Conservation (phyloP, 2,329 filamentous ascomycete species). For the Nannizziopsis arthrosporioides region DNA sequence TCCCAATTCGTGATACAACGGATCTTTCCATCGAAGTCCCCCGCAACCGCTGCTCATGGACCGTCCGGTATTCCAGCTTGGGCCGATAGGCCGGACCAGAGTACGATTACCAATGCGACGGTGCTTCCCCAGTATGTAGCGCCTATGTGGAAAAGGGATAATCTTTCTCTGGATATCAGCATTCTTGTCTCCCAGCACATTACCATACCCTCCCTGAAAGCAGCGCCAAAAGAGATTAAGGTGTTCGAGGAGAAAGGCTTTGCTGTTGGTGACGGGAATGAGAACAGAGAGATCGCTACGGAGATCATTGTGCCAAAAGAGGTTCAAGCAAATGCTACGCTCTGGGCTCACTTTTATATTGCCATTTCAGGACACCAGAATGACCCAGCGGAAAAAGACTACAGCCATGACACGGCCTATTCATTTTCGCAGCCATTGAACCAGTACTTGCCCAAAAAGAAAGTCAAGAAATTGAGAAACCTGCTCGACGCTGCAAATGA, state of each 20-base stretch:
- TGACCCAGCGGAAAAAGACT: constrained; percentile 61
- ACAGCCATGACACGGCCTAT: constrained; percentile 64
- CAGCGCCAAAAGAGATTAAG: constrained; percentile 49
- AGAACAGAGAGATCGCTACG: constrained; percentile 65
- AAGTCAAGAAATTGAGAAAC: constrained; percentile 74
- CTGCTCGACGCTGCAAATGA: constrained; percentile 50
- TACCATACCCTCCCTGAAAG: constrained; percentile 54
- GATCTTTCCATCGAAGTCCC: constrained; percentile 38
- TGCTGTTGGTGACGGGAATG: constrained; percentile 63
- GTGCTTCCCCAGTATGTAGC: constrained; percentile 58
- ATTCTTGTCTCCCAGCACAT: constrained; percentile 73
- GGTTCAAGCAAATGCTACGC: constrained; percentile 82
- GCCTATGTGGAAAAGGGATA: constrained; percentile 78
- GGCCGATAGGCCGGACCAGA: constrained; percentile 48
- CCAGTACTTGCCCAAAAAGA: constrained; percentile 84
- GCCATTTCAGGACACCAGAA: constrained; percentile 62
- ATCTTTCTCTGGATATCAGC: constrained; percentile 59
- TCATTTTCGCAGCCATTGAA: constrained; percentile 78
- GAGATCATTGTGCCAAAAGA: constrained; percentile 63
- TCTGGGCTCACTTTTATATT: constrained; percentile 91
- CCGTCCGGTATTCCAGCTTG: constrained; percentile 48
- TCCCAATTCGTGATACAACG: constrained; percentile 47
- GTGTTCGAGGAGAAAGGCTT: constrained; percentile 74
- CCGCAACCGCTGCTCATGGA: constrained; percentile 17
- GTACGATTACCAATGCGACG: constrained; percentile 49